phyloP scores from a whole-genome alignment of 768 basidiomycete species.

The Tylopilus rubrobrunneus region DNA sequence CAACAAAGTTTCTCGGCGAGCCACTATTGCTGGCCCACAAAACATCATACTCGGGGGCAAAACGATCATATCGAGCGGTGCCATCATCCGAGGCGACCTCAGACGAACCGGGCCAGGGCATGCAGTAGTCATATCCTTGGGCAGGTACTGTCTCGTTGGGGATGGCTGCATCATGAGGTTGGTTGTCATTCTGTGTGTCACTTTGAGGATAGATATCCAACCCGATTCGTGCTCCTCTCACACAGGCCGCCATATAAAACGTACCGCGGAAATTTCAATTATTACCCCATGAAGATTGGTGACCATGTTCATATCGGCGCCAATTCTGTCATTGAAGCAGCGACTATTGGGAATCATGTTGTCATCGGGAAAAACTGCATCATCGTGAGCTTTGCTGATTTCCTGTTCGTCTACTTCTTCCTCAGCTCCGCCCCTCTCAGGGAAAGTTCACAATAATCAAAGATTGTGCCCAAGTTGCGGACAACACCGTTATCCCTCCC shows the following conservation, averaged over 20 bases:
- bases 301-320: constrained; percentile 94
- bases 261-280: constrained; percentile 89
- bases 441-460: constrained; percentile 97
- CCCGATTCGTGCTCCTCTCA: not conserved
- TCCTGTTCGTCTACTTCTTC: not conserved
- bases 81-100: constrained; percentile 92
- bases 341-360: constrained; percentile 89
- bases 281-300: constrained; percentile 96
- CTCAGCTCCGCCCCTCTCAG: constrained; percentile 36
- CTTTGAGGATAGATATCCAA: not conserved
- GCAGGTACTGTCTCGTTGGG: constrained; percentile 88
- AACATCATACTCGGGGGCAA: constrained; percentile 98
- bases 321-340: constrained; percentile 88
- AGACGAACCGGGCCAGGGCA: constrained; percentile 86
- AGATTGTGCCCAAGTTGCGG: constrained; percentile 87
- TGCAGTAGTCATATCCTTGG: constrained; percentile 90
- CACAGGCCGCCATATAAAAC: constrained; percentile 83
- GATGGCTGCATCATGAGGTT: constrained; percentile 88
- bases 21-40: constrained; percentile 88
- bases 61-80: constrained; percentile 87
- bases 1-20: constrained; percentile 92
- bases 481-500: constrained; percentile 85
- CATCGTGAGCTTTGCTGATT: constrained; percentile 54
- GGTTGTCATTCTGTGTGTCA: constrained; percentile 12
- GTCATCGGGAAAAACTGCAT: constrained; percentile 95